Evolutionary conservation across 139 green algal genomes (phyloP), one percentile per base, ranked within the genome.

Genomic region (Chlamydomonas applanata): DNA sequence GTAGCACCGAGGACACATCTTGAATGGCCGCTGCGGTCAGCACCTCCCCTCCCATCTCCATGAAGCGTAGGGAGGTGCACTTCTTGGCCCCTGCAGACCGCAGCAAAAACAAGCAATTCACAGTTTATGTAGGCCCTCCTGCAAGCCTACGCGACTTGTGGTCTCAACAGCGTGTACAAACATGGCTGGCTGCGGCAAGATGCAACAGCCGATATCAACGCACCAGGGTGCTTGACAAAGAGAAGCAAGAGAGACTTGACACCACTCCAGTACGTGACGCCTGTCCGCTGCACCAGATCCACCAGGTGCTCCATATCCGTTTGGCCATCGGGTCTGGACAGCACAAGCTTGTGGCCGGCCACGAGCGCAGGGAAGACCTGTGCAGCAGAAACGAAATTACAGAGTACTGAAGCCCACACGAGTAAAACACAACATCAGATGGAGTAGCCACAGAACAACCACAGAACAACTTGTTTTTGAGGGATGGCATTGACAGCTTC

Each of bases 311-410:
- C 14, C 0, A 72, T 35, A 34, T 86, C 81, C 0, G 60, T 35
- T 33, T 83, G 69, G 16, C 53, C 72, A 17, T 71, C 81, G 2
- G 81, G 62, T 2, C 36, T 32, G 3, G 81, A 54, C 24, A 83
- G 59, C 34, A 79, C 69, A 27, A 86, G 40, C 17, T 34, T 17
- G n/a, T 35, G 69, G 13, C 61, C 27, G 27, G 14, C 30, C 4
- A 25, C 61, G 7, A 69, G 61, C 61, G 29, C 13, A 7, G 29
- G 4, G 22, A 25, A 69, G 13, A 49, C 14, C 29, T 49, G 29
- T 40, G 61, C 14, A n/a, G 29, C 61, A 44, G 29, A 5, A 40
- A 32, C 44, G 25, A 7, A 69, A n/a, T 14, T 54, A 56, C 19
- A 56, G 5, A 27, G 5, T 22, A 34, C 20, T 70, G 49, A 59